A percentile compares a stretch with the other conserved stretches of the same genome.
These are phyloP conservation scores for Suhomyces sp. DNA, from an alignment of 805 yeast species.

Conservation along the genomic window DNA sequence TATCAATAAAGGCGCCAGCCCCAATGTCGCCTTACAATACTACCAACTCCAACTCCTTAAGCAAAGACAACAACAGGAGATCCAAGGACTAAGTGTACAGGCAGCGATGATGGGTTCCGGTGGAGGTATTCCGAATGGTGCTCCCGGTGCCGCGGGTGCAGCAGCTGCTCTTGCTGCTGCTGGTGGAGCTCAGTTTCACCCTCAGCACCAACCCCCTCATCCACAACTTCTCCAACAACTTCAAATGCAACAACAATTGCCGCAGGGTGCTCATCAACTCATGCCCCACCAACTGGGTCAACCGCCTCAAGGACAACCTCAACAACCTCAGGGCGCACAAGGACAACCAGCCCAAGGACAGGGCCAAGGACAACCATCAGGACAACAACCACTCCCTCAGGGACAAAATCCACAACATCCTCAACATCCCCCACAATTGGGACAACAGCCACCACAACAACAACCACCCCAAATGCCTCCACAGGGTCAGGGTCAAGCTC, in stretches of 20 bases:
- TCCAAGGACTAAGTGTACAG: constrained; percentile 39
- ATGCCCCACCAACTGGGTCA: constrained; percentile 11
- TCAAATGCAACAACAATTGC: constrained; percentile 11
- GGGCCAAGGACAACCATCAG: constrained; percentile 8
- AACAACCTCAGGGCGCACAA: constrained; percentile 13
- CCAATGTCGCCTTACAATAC: constrained; percentile 62
- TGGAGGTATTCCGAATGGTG: constrained; percentile 7
- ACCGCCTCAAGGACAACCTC: constrained; percentile 14
- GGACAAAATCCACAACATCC: constrained; percentile 21
- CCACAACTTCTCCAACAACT: constrained; percentile 9
- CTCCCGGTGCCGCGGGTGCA: constrained; percentile 6
- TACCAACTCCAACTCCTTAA: constrained; percentile 60
- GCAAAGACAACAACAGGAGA: constrained; percentile 58
- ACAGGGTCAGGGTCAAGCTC: no score
- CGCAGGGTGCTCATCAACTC: constrained; percentile 13
- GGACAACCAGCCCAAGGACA: constrained; percentile 8
- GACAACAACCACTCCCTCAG: constrained; percentile 14
- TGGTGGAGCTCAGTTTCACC: constrained; percentile 8
- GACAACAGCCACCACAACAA: constrained; percentile 29
- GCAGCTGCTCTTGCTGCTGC: constrained; percentile 4
- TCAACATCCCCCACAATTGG: constrained; percentile 21
- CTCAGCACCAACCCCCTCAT: constrained; percentile 13
- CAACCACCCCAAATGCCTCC: constrained; percentile 10
- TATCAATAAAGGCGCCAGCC: constrained; percentile 54
- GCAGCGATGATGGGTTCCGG: constrained; percentile 16